Conservation (phyloP, 352 stramenopile genomes). For the Pythium folliculosum region DNA sequence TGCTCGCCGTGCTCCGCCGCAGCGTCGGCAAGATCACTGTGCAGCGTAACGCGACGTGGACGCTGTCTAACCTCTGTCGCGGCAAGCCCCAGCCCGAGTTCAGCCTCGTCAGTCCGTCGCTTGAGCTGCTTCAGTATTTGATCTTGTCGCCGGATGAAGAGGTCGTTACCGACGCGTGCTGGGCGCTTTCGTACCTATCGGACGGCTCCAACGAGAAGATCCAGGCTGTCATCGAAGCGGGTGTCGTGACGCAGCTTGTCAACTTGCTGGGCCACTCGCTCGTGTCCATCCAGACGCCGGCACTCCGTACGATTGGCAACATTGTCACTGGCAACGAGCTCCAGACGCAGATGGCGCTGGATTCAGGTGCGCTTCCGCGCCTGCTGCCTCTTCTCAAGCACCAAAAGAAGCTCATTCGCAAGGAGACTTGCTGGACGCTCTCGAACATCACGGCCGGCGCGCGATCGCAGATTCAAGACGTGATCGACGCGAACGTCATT, state of each 20-base stretch:
- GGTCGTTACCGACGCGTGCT: slow-evolving; percentile 99
- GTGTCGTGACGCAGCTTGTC: slow-evolving; percentile 93
- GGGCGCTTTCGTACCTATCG: slow-evolving; percentile 98
- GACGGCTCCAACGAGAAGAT: slow-evolving; percentile 98
- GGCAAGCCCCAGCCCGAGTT: slow-evolving; percentile 94
- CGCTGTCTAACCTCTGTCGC: slow-evolving; percentile 99
- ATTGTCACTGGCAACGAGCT: slow-evolving; percentile 96
- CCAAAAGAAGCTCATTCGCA: slow-evolving; percentile 79
- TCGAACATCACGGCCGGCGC: slow-evolving; percentile 83
- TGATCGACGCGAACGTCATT: slow-evolving; percentile 79
- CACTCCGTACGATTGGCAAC: slow-evolving; percentile 96
- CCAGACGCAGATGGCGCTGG: slow-evolving; percentile 74
- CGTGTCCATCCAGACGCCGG: slow-evolving; percentile 95
- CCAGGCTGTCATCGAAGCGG: slow-evolving; percentile 96
- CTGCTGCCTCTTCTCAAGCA: slow-evolving; percentile 73
- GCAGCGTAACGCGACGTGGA: slow-evolving; percentile 99
- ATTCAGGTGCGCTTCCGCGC: slow-evolving; percentile 49
- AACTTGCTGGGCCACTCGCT: slow-evolving; percentile 94
- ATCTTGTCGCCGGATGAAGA: slow-evolving; percentile 97
- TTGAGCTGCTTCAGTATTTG: slow-evolving; percentile 94
- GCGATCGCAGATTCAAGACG: slow-evolving; percentile 69
- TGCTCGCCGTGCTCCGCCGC: slow-evolving; percentile 54
- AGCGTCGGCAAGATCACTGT: slow-evolving; percentile 94
- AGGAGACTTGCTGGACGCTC: slow-evolving; percentile 84
- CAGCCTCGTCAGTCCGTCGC: slow-evolving; percentile 90